Evolutionary conservation across 306 rosid genomes (phyloP), one percentile per base, ranked within the genome.

Genomic region (Cicer arietinum): DNA sequence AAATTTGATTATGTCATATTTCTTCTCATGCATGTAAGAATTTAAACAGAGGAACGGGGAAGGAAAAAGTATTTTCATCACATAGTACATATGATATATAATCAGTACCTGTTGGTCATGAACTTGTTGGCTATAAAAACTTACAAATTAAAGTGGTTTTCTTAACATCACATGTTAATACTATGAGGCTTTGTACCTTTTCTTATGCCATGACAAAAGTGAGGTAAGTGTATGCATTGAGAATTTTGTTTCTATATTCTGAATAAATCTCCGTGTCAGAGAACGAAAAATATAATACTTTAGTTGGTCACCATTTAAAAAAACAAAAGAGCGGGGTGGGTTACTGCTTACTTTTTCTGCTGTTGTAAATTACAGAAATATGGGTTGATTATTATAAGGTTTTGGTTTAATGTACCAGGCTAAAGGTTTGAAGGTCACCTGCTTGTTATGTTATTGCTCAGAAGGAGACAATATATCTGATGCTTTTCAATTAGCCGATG

Each of bases 381-480:
- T 44, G 47, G 43, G 30, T 44, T 69, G 79, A 77, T 14, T 17
- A 77, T 14, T 17, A 9, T 62, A 63, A 77, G 44, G 50, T 73
- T 48, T 58, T 76, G 57, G 48, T 78, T 82, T 64, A 8, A 82
- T 75, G 41, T 82, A 66, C 78, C 86, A 91, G 98, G 96, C 96
- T 69, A 94, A 86, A 86, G 96, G 94, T 64, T 77, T 94, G 86
- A 90, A 90, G 88, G 96, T 91, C 59, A 91, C 96, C 43, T 94
- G 96, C 94, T 69, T 94, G 79, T 80, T 94, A 62, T 86, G 94
- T 85, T 91, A 94, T 81, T 94, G 96, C 81, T 91, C 97, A 7
- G 98, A 94, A 83, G 98, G 98, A 62, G 98, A 94, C 85, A 94
- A 94, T 88, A 88, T 82, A 69, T 73, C 85, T 17, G 97, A 94